phyloP scores from a whole-genome alignment of 257 asterid genomes.

The Rhazya stricta region DNA sequence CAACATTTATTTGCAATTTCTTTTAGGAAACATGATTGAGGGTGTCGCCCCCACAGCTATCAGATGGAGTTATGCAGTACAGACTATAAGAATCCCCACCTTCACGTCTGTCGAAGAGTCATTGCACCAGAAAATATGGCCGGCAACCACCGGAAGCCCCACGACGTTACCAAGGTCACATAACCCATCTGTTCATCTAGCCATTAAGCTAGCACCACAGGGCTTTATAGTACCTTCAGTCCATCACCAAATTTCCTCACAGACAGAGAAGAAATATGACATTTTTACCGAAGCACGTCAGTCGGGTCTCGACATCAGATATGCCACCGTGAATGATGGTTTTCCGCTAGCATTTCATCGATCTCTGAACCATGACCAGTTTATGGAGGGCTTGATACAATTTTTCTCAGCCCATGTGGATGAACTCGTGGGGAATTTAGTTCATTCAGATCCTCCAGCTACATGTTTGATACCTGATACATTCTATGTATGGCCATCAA shows the following conservation, averaged over 20 bases:
- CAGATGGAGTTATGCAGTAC: background rate
- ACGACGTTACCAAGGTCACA: conserved; percentile 22
- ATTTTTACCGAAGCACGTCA: conserved; percentile 30
- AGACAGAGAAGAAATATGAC: conserved; percentile 11
- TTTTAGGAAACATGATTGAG: background rate
- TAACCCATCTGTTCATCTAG: conserved; percentile 13
- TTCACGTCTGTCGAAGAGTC: background rate
- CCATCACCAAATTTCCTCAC: conserved; percentile 13
- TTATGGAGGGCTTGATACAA: conserved; percentile 17
- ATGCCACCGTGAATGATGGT: conserved; percentile 46
- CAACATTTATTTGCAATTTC: too few relatives aligned
- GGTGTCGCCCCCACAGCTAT: background rate
- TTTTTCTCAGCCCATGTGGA: conserved; percentile 37
- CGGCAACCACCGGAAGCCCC: conserved; percentile 9
- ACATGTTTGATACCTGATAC: conserved; percentile 45
- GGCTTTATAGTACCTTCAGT: conserved; percentile 10
- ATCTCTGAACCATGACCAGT: conserved; percentile 5
- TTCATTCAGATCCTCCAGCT: conserved; percentile 22
- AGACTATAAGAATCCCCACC: background rate
- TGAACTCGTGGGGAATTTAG: conserved; percentile 33
- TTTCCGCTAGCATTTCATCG: conserved; percentile 40
- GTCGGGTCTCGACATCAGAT: conserved; percentile 49
- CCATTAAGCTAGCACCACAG: conserved; percentile 21
- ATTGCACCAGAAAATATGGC: background rate
- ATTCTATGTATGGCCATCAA: conserved; percentile 36